These are phyloP conservation scores for Coleophoma eucalyptorum DNA, from an alignment of 2,329 filamentous ascomycete species.

Conservation along the genomic window DNA sequence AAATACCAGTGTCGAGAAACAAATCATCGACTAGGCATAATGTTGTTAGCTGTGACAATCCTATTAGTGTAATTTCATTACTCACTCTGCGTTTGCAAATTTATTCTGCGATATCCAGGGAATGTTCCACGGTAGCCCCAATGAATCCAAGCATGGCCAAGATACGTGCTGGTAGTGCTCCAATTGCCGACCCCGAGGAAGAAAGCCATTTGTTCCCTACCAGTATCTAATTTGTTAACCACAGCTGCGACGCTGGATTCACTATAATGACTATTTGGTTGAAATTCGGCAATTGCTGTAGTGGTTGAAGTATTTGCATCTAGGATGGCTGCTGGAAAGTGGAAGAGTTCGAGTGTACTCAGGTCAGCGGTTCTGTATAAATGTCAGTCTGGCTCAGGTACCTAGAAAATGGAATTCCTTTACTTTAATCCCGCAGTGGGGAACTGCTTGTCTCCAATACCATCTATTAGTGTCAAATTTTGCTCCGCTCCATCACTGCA, in stretches of 20 bases:
- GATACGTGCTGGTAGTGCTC: constrained; percentile 46
- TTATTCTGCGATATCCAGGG: constrained; percentile 5
- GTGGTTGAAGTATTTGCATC: constrained; percentile 47
- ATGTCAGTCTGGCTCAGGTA: constrained; percentile 3
- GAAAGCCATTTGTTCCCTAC: constrained; percentile 57
- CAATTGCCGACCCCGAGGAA: constrained; percentile 43
- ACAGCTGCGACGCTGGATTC: constrained; percentile 46
- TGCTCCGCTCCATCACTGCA: constrained; percentile 43
- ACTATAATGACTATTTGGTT: constrained; percentile 32
- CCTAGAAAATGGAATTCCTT: constrained; percentile 7
- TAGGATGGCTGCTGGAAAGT: constrained; percentile 51
- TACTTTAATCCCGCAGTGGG: constrained; percentile 49
- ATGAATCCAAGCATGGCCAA: constrained; percentile 59
- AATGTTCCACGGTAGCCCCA: constrained; percentile 56
- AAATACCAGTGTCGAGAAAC: constrained; percentile 46
- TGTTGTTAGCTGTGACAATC: too few species aligned
- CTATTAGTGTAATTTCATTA: constrained; percentile 44
- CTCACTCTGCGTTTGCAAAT: constrained; percentile 27
- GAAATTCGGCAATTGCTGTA: constrained; percentile 47
- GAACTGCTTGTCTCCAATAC: constrained; percentile 42
- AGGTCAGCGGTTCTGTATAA: constrained; percentile 34
- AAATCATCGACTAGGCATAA: constrained; percentile 40
- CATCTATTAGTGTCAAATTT: constrained; percentile 45
- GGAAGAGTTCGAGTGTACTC: constrained; percentile 47
- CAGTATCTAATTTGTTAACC: constrained; percentile 48